These are phyloP conservation scores for Annona cherimola DNA, from an alignment of 164 flowering plant species.

Conservation along the genomic window DNA sequence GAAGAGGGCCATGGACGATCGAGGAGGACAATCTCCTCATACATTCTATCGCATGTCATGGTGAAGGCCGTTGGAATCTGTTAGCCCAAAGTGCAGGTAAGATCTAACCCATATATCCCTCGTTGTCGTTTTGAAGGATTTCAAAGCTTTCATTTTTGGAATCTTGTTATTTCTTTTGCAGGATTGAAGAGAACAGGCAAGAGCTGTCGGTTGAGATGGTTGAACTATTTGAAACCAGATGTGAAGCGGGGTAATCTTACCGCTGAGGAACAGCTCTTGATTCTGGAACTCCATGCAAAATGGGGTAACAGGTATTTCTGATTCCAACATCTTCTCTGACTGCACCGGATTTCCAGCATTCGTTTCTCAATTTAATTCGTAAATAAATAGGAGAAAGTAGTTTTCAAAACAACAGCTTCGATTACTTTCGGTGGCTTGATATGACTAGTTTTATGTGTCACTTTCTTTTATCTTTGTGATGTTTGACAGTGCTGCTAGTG, in stretches of 20 bases:
- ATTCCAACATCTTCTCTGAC: not conserved
- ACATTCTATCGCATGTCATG: slow-evolving; percentile 48
- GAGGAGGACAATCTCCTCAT: slow-evolving; percentile 70
- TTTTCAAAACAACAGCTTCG: not conserved
- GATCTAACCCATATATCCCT: not conserved
- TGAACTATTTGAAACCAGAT: slow-evolving; percentile 77
- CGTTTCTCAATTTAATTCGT: not conserved
- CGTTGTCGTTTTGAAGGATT: not conserved
- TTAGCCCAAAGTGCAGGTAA: slow-evolving; percentile 65
- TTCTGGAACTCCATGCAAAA: slow-evolving; percentile 76
- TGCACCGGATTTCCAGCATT: not conserved
- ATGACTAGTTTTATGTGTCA: not conserved
- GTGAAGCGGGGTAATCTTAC: slow-evolving; percentile 65
- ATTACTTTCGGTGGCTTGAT: not conserved
- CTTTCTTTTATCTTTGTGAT: not conserved
- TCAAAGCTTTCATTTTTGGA: not conserved
- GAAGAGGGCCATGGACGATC: slow-evolving; percentile 91
- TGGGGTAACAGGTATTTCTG: slow-evolving; percentile 70
- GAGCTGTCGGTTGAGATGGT: slow-evolving; percentile 84
- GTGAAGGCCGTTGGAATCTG: slow-evolving; percentile 83
- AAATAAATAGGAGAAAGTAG: no score
- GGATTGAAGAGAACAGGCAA: slow-evolving; percentile 83
- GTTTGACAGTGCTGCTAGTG: slow-evolving; percentile 1
- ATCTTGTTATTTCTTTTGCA: slow-evolving; percentile 8
- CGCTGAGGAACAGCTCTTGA: slow-evolving; percentile 64